Conservation (phyloP, 2,329 filamentous ascomycete genomes). For the Moelleriella libera region DNA sequence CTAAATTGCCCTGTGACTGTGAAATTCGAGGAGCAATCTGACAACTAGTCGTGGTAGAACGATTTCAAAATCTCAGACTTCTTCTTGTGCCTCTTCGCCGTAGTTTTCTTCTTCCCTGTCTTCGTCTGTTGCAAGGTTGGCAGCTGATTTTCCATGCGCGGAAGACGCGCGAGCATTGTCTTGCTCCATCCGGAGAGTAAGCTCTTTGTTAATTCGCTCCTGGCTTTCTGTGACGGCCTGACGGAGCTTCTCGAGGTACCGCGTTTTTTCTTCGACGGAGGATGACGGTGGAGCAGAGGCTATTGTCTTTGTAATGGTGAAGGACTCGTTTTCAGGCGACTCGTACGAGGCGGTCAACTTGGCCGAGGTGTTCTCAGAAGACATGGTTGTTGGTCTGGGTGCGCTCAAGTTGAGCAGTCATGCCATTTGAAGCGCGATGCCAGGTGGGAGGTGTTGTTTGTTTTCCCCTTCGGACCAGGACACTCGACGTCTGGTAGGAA, state of each 20-base stretch:
- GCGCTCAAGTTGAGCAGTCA: too few relatives aligned
- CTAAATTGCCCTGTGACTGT: too few relatives aligned
- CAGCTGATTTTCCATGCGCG: neutral
- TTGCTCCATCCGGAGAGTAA: constrained; percentile 62
- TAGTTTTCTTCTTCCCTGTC: constrained; percentile 63
- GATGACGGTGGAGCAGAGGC: constrained; percentile 18
- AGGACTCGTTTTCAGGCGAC: constrained; percentile 33
- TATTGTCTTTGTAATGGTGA: constrained; percentile 25
- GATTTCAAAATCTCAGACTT: constrained; percentile 23
- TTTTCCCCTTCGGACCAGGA: too few relatives aligned
- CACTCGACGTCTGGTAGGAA: too few relatives aligned
- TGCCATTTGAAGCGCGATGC: too few relatives aligned
- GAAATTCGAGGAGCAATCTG: too few relatives aligned
- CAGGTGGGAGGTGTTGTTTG: too few relatives aligned
- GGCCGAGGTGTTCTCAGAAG: neutral
- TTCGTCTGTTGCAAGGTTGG: constrained; percentile 26
- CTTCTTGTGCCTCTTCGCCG: constrained; percentile 68
- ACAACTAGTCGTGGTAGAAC: too few relatives aligned
- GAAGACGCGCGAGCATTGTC: constrained; percentile 39
- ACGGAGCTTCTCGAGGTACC: constrained; percentile 46
- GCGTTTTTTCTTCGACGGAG: constrained; percentile 34
- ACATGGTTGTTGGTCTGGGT: neutral
- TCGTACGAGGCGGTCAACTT: constrained; percentile 36
- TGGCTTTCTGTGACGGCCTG: constrained; percentile 45
- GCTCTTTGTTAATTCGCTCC: constrained; percentile 51